Conservation (phyloP, 805 yeast genomes). For the Myxozyma lipomycoides region DNA sequence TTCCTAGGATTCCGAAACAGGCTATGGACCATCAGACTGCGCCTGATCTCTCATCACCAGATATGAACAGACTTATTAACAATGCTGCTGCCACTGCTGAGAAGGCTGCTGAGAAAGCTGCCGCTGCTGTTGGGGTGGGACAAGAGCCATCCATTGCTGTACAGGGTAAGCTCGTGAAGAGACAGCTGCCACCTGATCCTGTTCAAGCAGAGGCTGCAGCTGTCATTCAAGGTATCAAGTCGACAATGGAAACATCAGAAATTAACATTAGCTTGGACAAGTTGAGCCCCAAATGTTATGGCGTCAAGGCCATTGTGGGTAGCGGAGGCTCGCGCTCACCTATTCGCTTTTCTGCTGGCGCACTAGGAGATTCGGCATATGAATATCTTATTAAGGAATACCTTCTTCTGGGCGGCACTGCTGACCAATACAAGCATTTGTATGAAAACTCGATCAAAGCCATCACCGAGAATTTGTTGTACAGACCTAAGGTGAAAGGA, state of each 20-base stretch:
- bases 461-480: slow-evolving; percentile 44
- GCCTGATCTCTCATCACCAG: neutral
- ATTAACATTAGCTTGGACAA: neutral
- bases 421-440: slow-evolving; percentile 38
- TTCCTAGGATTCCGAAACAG: neutral
- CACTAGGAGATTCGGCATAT: slow-evolving; percentile 46
- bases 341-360: slow-evolving; percentile 38
- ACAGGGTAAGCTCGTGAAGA: too few relatives aligned
- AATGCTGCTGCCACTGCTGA: slow-evolving; percentile 1
- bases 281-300: slow-evolving; percentile 10
- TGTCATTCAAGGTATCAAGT: neutral
- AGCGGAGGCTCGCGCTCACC: neutral
- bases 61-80: neutral
- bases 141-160: neutral
- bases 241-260: neutral
- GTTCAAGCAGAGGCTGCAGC: neutral
- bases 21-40: neutral
- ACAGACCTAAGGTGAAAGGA: slow-evolving; percentile 45
- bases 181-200: neutral
- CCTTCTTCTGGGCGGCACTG: slow-evolving; percentile 42
- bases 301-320: slow-evolving; percentile 10
- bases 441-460: slow-evolving; percentile 39
- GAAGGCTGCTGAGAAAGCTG: neutral
- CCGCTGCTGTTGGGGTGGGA: neutral
- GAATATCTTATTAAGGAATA: slow-evolving; percentile 50